Evolutionary conservation across 352 stramenopile genomes (phyloP), one percentile per base, ranked within the genome.

Genomic region (Phytophthora citrophthora): DNA sequence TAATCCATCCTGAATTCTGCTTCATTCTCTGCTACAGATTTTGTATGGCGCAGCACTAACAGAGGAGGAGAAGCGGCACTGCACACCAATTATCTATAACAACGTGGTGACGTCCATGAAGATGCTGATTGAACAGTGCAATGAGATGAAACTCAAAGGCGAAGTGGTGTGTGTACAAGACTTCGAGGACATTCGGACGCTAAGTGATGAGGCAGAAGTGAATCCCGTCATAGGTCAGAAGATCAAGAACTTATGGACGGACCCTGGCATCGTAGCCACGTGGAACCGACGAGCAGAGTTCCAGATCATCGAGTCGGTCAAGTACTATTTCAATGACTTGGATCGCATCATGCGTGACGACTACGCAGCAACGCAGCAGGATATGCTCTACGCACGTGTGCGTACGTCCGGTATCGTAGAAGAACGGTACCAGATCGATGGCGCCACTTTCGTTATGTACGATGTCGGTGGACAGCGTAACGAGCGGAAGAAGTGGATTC

Each of bases 401-500:
- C 82, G 95, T 51, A 99, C 96, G 38, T 98, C 89, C 2, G 95
- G 95, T 46, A 98, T 99, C 39, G 94, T 99, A 38, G 97, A 97
- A 61, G 94, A 98, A 68, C 86, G 90, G 61, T 98, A 98, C 74
- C 83, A 97, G 52, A 98, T 98, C 63, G 94, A 98, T 65, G 91
- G 90, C 39, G 95, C 95, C 23, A 94, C 97, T n/a, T 98, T 98
- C 68, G 93, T 98, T 68, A 98, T 98, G 91, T 98, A 98, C 74
- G 96, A 99, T 71, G 95, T 98, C 20, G 96, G 96, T 44, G 96
- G 96, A 7, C 96, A 99, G 77, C 84, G 96, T 49, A 98, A 98
- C 72, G 96, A 99, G 77, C 77, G 96, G 18, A 97, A 98, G 68
- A 98, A 99, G 79, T 99, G 96, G 95, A 98, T 98, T 76, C 94